Evolutionary conservation across 345 rosid genomes (phyloP).

Genomic region (Syzygium aromaticum): DNA sequence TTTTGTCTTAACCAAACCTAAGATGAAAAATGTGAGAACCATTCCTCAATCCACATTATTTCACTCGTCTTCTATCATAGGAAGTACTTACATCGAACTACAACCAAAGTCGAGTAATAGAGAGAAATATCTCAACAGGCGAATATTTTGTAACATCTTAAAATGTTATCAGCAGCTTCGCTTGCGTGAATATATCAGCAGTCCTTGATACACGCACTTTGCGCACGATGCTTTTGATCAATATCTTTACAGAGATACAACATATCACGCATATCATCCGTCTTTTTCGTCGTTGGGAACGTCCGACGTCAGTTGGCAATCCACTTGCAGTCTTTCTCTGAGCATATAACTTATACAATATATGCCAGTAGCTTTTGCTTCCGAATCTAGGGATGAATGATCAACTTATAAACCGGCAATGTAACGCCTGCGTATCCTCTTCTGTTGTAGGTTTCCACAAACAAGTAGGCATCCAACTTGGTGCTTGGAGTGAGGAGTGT

Average conservation of each 20-base stretch:
- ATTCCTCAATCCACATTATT: neutral
- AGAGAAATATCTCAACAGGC: neutral
- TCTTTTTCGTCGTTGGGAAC: accelerated
- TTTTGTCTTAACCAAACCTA: neutral
- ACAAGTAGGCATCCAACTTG: neutral
- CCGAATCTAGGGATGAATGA: neutral
- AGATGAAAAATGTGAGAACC: neutral
- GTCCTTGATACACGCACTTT: accelerated
- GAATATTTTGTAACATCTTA: neutral
- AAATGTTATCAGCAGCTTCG: neutral
- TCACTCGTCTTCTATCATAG: neutral
- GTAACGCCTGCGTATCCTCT: neutral
- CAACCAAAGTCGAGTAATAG: neutral
- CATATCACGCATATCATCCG: neutral
- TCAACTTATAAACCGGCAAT: neutral
- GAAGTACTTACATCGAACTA: neutral
- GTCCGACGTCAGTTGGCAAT: neutral
- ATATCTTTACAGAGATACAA: neutral
- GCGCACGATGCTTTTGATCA: accelerated
- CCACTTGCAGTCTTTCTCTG: neutral
- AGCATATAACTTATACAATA: neutral
- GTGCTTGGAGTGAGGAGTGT: neutral
- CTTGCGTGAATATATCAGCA: accelerated
- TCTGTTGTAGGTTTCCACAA: neutral
- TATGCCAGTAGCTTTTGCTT: neutral